Evolutionary conservation across 1,284 basidiomycete species (phyloP).

Genomic region (Sanghuangporus baumii): DNA sequence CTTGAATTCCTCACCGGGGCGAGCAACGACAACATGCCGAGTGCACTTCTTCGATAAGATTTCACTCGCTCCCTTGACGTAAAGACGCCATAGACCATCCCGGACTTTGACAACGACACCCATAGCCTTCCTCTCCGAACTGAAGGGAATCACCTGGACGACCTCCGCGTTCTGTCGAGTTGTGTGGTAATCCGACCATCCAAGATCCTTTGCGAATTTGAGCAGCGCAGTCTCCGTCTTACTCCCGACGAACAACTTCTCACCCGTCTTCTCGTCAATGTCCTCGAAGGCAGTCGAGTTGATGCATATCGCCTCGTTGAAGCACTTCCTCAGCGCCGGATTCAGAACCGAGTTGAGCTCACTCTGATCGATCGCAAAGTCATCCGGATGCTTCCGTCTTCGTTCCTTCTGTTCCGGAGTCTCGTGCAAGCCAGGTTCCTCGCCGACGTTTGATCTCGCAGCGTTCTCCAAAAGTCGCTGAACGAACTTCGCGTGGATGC

Average conservation of each 20-base stretch:
- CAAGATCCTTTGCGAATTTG: constrained; percentile 81
- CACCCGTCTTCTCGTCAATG: constrained; percentile 57
- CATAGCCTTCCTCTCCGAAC: constrained; percentile 94
- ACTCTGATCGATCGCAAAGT: constrained; percentile 83
- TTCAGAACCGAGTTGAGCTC: constrained; percentile 64
- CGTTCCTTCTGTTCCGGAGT: constrained; percentile 18
- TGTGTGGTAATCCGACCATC: constrained; percentile 75
- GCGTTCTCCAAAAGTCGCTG: constrained; percentile 72
- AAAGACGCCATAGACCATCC: constrained; percentile 63
- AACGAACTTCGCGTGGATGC: constrained; percentile 92
- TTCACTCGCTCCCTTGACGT: constrained; percentile 93
- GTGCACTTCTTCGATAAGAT: constrained; percentile 78
- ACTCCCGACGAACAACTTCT: constrained; percentile 78
- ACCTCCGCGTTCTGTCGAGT: constrained; percentile 65
- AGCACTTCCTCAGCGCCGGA: constrained; percentile 56
- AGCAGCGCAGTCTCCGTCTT: constrained; percentile 97
- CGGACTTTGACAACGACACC: constrained; percentile 76
- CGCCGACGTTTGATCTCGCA: constrained; percentile 69
- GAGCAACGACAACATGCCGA: constrained; percentile 64
- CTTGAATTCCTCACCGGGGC: constrained; percentile 27
- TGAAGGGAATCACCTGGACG: constrained; percentile 93
- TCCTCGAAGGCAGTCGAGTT: constrained; percentile 98
- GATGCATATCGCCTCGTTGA: constrained; percentile 86
- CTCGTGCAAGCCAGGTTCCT: constrained; percentile 29
- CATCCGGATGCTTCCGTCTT: constrained; percentile 33